These are phyloP conservation scores for Candida odintsovae DNA, from an alignment of 805 yeast genomes.

Conservation along the genomic window DNA sequence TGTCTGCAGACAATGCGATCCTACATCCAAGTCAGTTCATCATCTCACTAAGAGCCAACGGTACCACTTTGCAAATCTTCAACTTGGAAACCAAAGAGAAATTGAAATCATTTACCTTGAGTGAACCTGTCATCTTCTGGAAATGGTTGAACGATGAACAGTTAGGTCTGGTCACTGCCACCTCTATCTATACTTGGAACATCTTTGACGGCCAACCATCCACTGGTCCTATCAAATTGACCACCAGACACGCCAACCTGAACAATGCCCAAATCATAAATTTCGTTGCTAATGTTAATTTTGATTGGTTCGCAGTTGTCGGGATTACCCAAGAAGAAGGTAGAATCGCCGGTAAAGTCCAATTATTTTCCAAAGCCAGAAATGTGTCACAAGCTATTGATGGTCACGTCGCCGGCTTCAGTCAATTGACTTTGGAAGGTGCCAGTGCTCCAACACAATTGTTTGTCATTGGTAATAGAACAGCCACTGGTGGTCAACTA, in stretches of 20 bases:
- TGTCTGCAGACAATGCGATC: constrained; percentile 97
- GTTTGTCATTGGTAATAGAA: constrained; percentile 89
- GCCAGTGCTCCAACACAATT: constrained; percentile 69
- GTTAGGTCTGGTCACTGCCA: constrained; percentile 80
- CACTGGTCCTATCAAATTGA: constrained; percentile 72
- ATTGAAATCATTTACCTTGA: constrained; percentile 78
- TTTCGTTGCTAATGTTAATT: constrained; percentile 71
- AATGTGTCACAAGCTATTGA: constrained; percentile 95
- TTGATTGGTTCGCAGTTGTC: constrained; percentile 90
- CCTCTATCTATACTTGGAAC: constrained; percentile 73
- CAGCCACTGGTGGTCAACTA: constrained; percentile 69
- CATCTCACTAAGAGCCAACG: constrained; percentile 91
- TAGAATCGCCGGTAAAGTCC: constrained; percentile 93
- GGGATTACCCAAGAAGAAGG: constrained; percentile 95
- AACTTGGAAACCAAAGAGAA: constrained; percentile 83
- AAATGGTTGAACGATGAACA: constrained; percentile 74
- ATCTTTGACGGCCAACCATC: constrained; percentile 74
- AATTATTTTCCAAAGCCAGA: constrained; percentile 81
- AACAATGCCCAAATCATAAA: constrained; percentile 84
- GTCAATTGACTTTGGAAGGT: constrained; percentile 67
- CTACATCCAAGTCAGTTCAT: constrained; percentile 90
- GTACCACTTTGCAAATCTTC: constrained; percentile 92
- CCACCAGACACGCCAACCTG: constrained; percentile 79
- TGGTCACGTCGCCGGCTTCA: constrained; percentile 94
- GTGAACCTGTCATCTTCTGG: constrained; percentile 93